Percentiles rank a stretch among this genome's conserved stretches.
These are phyloP conservation scores for Echites panduratus DNA, from an alignment of 257 asterid genomes.

Conservation along the genomic window DNA sequence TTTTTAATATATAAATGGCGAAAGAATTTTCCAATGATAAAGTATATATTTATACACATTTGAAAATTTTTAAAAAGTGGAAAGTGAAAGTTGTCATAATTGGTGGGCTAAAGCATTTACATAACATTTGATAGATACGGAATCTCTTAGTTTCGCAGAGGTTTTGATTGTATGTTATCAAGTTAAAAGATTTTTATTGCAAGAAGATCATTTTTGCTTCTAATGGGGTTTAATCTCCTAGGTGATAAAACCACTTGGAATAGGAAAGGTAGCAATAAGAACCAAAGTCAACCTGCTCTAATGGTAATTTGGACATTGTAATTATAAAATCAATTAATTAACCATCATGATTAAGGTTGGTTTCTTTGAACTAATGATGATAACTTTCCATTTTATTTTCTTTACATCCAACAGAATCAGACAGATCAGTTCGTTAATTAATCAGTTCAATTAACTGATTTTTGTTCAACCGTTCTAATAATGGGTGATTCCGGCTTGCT, in stretches of 20 bases:
- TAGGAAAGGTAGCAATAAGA: constrained; percentile 4
- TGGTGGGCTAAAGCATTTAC: neutral
- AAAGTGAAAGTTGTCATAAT: neutral
- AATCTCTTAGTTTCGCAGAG: neutral
- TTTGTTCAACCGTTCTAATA: neutral
- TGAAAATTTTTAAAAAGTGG: neutral
- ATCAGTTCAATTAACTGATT: neutral
- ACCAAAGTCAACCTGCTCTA: constrained; percentile 34
- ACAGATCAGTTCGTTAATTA: neutral
- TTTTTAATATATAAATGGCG: no score
- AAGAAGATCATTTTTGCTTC: constrained; percentile 7
- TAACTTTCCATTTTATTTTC: neutral
- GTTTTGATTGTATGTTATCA: neutral
- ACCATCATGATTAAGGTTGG: constrained; percentile 19
- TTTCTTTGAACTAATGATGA: constrained; percentile 16
- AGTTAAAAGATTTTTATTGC: neutral
- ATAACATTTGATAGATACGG: neutral
- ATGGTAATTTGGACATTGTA: constrained; percentile 31
- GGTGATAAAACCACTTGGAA: constrained; percentile 8
- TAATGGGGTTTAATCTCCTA: constrained; percentile 5
- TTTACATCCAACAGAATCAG: neutral
- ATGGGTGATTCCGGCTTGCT: no score
- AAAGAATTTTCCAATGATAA: no score
- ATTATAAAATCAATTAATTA: constrained; percentile 26
- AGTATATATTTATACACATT: neutral